Conservation (phyloP, 2,329 filamentous ascomycete species). For the Cladosporium sp. region DNA sequence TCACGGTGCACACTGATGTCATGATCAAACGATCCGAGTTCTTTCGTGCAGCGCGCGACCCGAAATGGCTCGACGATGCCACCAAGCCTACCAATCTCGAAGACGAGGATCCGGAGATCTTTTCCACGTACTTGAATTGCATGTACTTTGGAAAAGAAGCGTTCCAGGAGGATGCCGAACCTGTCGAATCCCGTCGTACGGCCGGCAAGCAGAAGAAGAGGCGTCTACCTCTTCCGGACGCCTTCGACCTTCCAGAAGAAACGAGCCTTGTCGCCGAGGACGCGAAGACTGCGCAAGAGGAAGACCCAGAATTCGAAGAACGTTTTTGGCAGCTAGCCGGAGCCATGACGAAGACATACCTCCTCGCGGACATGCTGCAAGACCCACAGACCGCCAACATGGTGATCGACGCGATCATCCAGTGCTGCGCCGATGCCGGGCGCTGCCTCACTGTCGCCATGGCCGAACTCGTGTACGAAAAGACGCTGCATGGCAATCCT, state of each 20-base stretch:
- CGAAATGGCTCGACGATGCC: background rate
- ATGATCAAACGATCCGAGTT: background rate
- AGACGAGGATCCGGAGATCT: background rate
- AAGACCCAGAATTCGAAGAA: background rate
- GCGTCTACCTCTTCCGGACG: background rate
- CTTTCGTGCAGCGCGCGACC: background rate
- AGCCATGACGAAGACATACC: background rate
- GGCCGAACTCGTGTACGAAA: background rate
- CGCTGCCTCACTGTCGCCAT: accelerated
- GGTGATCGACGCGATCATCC: background rate
- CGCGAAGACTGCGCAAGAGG: too few relatives aligned
- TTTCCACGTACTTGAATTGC: background rate
- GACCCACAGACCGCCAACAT: conserved; percentile 6
- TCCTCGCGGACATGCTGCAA: conserved; percentile 5
- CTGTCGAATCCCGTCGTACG: background rate
- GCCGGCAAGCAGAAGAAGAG: too few relatives aligned
- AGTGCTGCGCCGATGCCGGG: background rate
- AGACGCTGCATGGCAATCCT: background rate
- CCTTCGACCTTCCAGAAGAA: background rate
- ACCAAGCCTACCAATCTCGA: background rate
- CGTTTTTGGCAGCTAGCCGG: background rate
- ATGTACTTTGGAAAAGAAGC: background rate
- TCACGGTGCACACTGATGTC: background rate
- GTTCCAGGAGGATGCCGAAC: background rate
- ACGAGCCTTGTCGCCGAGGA: too few relatives aligned